Evolutionary conservation across 192 early-diverging fungal genomes (phyloP).

Genomic region (Coemansia furcata): DNA sequence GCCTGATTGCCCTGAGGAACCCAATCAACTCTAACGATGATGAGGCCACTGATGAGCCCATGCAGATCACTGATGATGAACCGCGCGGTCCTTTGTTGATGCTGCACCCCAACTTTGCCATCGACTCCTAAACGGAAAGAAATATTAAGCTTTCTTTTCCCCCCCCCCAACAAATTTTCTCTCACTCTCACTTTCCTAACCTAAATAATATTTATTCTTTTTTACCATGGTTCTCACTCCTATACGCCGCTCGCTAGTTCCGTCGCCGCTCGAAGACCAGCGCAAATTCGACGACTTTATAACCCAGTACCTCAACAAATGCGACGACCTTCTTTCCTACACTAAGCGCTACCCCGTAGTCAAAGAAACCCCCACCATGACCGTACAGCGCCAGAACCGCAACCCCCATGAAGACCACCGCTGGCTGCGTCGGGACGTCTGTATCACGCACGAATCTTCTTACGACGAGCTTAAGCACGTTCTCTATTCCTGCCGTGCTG

Average conservation of each 20-base stretch:
- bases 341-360: conserved; percentile 36
- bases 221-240: conserved; percentile 34
- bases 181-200: neutral
- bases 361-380: conserved; percentile 10
- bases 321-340: conserved; percentile 47
- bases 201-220: neutral
- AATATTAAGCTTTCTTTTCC: neutral
- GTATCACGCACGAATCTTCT: neutral
- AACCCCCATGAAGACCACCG: conserved; percentile 44
- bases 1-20: conserved; percentile 44
- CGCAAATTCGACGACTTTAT: conserved; percentile 33
- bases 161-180: neutral
- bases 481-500: conserved; percentile 18
- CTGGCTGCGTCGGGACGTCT: conserved; percentile 42
- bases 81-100: conserved; percentile 35
- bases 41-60: neutral
- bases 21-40: no score
- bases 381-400: conserved; percentile 44
- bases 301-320: conserved; percentile 51
- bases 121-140: conserved; percentile 22
- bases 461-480: conserved; percentile 34
- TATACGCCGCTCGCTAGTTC: conserved; percentile 24
- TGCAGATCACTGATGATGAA: neutral
- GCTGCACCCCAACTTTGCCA: conserved; percentile 53
- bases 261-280: conserved; percentile 32